These are phyloP conservation scores for Elsinoe arachidis DNA, from an alignment of 2,329 filamentous ascomycete genomes.

Conservation along the genomic window DNA sequence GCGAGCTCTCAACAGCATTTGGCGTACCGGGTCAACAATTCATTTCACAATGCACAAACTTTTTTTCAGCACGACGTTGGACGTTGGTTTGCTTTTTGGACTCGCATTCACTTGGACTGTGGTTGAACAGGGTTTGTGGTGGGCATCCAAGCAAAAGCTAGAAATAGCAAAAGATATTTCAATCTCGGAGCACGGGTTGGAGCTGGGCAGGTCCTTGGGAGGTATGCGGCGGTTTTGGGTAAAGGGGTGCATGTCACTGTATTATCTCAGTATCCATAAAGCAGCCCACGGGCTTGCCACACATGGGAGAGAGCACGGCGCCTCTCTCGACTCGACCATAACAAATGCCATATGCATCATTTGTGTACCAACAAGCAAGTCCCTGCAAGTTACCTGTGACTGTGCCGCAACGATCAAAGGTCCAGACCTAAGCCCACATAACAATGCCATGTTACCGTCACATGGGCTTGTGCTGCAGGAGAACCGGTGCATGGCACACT, in stretches of 20 bases:
- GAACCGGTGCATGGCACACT: neutral
- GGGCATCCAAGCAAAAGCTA: neutral
- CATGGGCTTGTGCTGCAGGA: neutral
- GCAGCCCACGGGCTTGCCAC: neutral
- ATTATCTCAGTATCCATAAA: conserved; percentile 3
- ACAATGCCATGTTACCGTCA: neutral
- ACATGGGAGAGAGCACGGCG: conserved; percentile 1
- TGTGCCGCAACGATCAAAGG: neutral
- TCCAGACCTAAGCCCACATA: neutral
- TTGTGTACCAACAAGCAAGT: neutral
- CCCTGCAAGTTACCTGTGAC: neutral
- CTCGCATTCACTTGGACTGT: neutral
- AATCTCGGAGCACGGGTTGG: no score
- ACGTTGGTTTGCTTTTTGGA: neutral
- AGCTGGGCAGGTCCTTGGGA: neutral
- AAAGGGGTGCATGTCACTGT: conserved; percentile 1
- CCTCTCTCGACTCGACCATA: neutral
- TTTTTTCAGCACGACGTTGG: neutral
- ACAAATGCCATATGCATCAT: neutral
- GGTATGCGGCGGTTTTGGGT: neutral
- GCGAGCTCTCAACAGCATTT: neutral
- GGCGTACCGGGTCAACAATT: neutral
- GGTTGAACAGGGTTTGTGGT: neutral
- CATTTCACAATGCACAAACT: conserved; percentile 6
- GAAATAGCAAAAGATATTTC: neutral